Base-by-base conservation (phyloP, 257 asterid species). In the Penstemon eatonii region DNA sequence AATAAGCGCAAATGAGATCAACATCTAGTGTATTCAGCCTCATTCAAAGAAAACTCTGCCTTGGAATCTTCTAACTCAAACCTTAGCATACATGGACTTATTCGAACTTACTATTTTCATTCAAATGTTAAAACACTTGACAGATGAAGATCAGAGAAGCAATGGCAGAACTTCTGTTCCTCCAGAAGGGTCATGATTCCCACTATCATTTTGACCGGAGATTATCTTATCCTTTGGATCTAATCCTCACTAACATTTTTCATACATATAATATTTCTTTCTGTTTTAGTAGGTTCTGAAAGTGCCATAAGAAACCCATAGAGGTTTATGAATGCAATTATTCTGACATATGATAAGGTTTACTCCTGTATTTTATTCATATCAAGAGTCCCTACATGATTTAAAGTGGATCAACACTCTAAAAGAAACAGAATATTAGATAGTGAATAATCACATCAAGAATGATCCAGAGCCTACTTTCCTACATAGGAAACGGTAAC, bases 1-100 rank as follows among this genome's bases (percentile, higher is more conserved):
- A 53, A 66, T 63, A 62, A 79, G 50, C 63, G 65, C 64, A 71
- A 66, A 64, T 45, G 37, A 15, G 52, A 66, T 74, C 63, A 75
- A 65, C 60, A 37, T 42, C 66, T 45, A 60, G 58, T 61, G 63
- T 60, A 60, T 66, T 76, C 25, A 68, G 69, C 65, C 57, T 54
- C 53, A 41, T 57, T 56, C 7, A 64, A n/a, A 36, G 41, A 63
- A 45, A 53, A 42, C 11, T 49, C 56, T 38, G 36, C 51, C 58
- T 13, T 2, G n/a, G 36, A 53, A 53, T 58, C 59, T 56, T 62
- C 10, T 33, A 62, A 57, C 56, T 58, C 73, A 19, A 70, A 43
- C 40, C n/a, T 8, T 46, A 18, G n/a, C 18, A 44, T 50, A 43
- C 6, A 55, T 54, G 43, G 63, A 11, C 54, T 55, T 7, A 39